Evolutionary conservation across 345 rosid genomes (phyloP).

Genomic region (Theobroma cacao): DNA sequence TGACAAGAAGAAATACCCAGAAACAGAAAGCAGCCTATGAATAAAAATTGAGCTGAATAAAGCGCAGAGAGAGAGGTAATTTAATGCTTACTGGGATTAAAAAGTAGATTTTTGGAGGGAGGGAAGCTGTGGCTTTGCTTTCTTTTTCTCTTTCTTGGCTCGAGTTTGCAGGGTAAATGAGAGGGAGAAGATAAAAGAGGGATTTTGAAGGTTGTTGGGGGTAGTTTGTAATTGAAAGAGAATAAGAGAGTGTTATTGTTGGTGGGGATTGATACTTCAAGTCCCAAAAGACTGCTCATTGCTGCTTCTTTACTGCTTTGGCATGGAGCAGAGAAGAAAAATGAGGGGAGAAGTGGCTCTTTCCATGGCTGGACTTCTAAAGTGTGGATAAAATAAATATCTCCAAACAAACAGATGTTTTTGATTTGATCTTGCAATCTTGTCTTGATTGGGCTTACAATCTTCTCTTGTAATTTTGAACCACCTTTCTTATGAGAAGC

Average conservation of each 20-base stretch:
- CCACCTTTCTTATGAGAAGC: not conserved
- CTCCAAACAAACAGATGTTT: not conserved
- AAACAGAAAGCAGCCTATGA: not conserved
- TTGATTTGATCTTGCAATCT: not conserved
- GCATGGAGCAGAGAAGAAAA: not conserved
- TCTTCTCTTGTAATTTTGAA: not conserved
- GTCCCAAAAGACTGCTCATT: slow-evolving; percentile 18
- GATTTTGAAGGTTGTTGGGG: slow-evolving; percentile 16
- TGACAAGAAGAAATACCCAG: not conserved
- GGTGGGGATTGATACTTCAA: slow-evolving; percentile 17
- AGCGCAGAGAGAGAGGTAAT: not conserved
- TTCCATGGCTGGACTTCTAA: not conserved
- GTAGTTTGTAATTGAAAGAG: slow-evolving; percentile 28
- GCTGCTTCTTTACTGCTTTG: not conserved
- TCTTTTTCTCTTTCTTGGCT: slow-evolving; percentile 20
- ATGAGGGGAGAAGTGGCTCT: not conserved
- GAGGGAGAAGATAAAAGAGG: slow-evolving; percentile 19
- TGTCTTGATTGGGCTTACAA: not conserved
- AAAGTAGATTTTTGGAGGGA: slow-evolving; percentile 7
- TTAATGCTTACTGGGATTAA: slow-evolving; percentile 25
- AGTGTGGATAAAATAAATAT: not conserved
- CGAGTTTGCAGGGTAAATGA: slow-evolving; percentile 16
- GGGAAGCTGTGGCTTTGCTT: slow-evolving; percentile 16
- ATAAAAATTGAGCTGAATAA: not conserved
- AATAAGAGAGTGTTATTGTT: slow-evolving; percentile 20